phyloP scores from a whole-genome alignment of 2,329 filamentous ascomycete species.

The Alternaria sp. region DNA sequence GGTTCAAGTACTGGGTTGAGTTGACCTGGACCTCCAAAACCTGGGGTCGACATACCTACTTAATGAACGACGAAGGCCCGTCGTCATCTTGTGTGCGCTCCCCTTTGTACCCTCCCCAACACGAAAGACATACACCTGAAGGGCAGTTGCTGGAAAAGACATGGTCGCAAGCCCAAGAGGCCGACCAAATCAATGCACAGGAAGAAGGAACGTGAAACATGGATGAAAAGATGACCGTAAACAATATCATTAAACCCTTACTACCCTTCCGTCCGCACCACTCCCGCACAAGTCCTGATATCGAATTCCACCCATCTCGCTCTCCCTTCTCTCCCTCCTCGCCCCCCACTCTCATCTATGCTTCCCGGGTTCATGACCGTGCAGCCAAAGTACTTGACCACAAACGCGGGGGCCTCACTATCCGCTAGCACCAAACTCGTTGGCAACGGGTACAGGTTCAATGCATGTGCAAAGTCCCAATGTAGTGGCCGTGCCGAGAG shows the following conservation, averaged over 20 bases:
- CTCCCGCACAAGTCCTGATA: conserved; percentile 37
- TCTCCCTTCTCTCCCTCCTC: conserved; percentile 69
- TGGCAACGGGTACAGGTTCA: conserved; percentile 88
- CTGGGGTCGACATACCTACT: too few relatives aligned
- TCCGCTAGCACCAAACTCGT: conserved; percentile 85
- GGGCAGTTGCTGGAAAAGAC: background rate
- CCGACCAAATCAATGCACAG: background rate
- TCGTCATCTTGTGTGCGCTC: too few relatives aligned
- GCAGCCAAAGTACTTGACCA: conserved; percentile 91
- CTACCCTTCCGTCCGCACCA: conserved; percentile 40
- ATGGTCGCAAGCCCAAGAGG: background rate
- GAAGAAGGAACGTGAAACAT: background rate
- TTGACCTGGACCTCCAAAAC: too few relatives aligned
- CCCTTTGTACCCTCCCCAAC: too few relatives aligned
- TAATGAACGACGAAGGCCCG: too few relatives aligned
- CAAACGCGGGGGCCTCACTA: conserved; percentile 80
- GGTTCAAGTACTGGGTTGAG: too few relatives aligned
- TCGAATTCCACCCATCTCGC: conserved; percentile 89
- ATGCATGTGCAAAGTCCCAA: conserved; percentile 81
- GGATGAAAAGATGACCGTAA: background rate
- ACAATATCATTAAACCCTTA: background rate
- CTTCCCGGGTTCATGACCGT: conserved; percentile 92
- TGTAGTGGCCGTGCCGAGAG: conserved; percentile 80
- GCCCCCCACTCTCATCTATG: conserved; percentile 67
- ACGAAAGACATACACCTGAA: too few relatives aligned